A percentile compares a stretch with the other conserved stretches of the same genome.
These are phyloP conservation scores for Pseudogymnoascus sp. DNA, from an alignment of 2,329 filamentous ascomycete genomes.

Conservation along the genomic window DNA sequence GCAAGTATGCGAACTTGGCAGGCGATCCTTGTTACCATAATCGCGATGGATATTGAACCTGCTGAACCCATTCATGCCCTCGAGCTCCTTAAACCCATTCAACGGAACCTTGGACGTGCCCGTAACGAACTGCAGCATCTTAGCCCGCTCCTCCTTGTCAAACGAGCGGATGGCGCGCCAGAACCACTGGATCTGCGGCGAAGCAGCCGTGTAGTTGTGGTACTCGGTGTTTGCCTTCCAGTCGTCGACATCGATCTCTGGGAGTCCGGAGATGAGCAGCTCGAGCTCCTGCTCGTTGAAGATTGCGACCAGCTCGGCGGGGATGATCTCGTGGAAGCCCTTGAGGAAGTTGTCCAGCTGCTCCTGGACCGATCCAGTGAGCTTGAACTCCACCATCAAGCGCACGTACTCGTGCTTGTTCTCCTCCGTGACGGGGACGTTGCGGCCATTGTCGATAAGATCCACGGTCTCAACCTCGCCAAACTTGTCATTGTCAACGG, in stretches of 20 bases:
- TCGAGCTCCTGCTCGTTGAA: constrained; percentile 99
- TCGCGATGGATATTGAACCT: constrained; percentile 98
- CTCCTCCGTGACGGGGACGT: constrained; percentile 90
- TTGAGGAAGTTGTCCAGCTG: constrained; percentile 90
- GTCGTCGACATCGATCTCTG: constrained; percentile 95
- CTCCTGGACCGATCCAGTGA: constrained; percentile 84
- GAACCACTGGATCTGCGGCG: constrained; percentile 98
- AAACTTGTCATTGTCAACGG: constrained; percentile 88
- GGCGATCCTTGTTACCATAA: constrained; percentile 89
- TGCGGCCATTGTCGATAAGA: constrained; percentile 76
- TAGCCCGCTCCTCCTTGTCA: constrained; percentile 97
- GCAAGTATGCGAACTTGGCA: constrained; percentile 95
- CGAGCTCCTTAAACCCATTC: constrained; percentile 97
- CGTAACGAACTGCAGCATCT: constrained; percentile 94
- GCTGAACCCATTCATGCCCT: constrained; percentile 98
- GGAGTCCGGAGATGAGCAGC: constrained; percentile 88
- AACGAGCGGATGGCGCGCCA: constrained; percentile 96
- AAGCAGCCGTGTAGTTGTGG: constrained; percentile 91
- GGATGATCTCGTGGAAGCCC: constrained; percentile 96
- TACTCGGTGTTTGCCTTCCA: constrained; percentile 99
- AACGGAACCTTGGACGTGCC: constrained; percentile 97
- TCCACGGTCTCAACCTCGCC: constrained; percentile 83
- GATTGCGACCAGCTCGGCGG: constrained; percentile 85
- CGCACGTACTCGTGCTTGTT: constrained; percentile 99
- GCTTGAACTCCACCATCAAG: constrained; percentile 85